These are phyloP conservation scores for Rhododendron henanense DNA, from an alignment of 148 eudicot species.

Conservation along the genomic window DNA sequence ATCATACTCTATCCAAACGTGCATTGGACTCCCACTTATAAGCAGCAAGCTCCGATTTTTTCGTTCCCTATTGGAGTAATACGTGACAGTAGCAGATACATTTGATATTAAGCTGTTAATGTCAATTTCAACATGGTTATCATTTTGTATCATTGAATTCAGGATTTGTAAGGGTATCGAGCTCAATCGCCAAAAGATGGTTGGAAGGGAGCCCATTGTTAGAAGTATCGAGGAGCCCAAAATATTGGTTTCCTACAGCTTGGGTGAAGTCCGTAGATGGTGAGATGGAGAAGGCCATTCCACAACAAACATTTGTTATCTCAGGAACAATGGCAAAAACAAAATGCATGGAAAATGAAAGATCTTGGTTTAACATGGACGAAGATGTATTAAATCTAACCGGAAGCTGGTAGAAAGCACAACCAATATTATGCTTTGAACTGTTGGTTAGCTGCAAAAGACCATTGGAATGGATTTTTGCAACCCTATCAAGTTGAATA, in stretches of 20 bases:
- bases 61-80: background rate
- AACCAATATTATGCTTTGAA: background rate
- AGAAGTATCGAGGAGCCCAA: conserved; percentile 14
- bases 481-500: background rate
- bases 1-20: conserved; percentile 23
- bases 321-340: background rate
- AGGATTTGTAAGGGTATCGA: conserved; percentile 23
- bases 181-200: conserved; percentile 29
- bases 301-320: background rate
- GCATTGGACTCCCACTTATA: background rate
- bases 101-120: conserved; percentile 11
- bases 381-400: background rate
- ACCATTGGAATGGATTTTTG: conserved; percentile 16
- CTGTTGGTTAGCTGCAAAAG: conserved; percentile 10
- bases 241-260: conserved; percentile 6
- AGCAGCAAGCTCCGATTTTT: background rate
- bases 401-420: conserved; percentile 20
- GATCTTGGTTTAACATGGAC: background rate
- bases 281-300: conserved; percentile 21
- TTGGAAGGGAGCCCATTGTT: conserved; percentile 3
- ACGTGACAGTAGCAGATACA: conserved; percentile 28
- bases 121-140: background rate
- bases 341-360: background rate
- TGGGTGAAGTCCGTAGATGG: conserved; percentile 12
- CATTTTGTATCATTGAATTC: background rate